phyloP scores from a whole-genome alignment of 805 yeast species.

The Cyberlindnera maclurae region DNA sequence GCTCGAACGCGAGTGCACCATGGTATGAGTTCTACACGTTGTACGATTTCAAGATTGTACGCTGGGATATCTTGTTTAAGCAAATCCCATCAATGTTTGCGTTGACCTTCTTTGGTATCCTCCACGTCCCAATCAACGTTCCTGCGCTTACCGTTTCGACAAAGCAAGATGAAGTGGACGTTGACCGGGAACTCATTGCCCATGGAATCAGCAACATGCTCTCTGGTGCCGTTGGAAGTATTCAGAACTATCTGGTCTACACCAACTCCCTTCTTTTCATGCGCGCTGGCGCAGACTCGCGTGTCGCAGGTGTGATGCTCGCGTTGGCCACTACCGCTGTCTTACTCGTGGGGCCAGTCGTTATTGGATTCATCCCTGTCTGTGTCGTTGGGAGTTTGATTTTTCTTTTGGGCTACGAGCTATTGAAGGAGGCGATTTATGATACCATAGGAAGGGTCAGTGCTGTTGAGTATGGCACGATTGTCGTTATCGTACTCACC shows the following conservation, averaged over 20 bases:
- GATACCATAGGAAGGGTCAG: conserved; percentile 79
- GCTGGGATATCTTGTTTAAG: conserved; percentile 60
- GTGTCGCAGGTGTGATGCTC: conserved; percentile 83
- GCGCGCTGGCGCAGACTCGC: conserved; percentile 88
- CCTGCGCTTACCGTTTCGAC: conserved; percentile 93
- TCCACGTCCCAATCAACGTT: conserved; percentile 96
- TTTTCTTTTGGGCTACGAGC: conserved; percentile 84
- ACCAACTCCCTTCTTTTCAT: conserved; percentile 89
- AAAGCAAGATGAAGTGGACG: conserved; percentile 76
- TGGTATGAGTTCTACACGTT: conserved; percentile 83
- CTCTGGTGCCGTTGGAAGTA: conserved; percentile 79
- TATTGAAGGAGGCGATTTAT: conserved; percentile 74
- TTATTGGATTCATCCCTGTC: conserved; percentile 92
- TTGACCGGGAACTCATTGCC: conserved; percentile 87
- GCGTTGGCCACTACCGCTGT: conserved; percentile 75
- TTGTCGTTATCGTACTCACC: conserved; percentile 76
- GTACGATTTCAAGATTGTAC: conserved; percentile 64
- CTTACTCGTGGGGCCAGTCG: conserved; percentile 83
- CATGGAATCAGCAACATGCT: conserved; percentile 88
- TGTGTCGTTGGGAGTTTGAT: conserved; percentile 94
- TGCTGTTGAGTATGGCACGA: conserved; percentile 75
- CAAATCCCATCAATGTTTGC: conserved; percentile 94
- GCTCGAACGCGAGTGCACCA: conserved; percentile 41
- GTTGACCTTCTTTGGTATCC: conserved; percentile 86
- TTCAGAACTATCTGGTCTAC: conserved; percentile 91